Evolutionary conservation across 2,329 filamentous ascomycete genomes (phyloP), one percentile per base, ranked within the genome.

Genomic region (Fusarium nisikadoi): DNA sequence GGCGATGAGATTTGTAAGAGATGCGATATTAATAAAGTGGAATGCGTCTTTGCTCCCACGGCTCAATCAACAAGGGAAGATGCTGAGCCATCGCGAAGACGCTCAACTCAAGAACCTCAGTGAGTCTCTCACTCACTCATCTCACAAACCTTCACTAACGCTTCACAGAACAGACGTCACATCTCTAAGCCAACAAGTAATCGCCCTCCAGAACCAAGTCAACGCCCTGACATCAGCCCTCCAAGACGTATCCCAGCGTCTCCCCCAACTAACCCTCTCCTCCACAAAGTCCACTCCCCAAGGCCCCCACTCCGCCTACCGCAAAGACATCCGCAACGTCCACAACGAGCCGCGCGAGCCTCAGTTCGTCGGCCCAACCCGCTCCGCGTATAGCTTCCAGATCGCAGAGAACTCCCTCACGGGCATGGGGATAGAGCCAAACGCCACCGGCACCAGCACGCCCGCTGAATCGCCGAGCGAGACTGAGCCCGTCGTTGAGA

Each of bases 321-420:
- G 29, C 29, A 35, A 29, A 17, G 62, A 65, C 14, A n/a, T 64
- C 8, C 59, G 62, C 14, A 64, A 65, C 8, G 59, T 56, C 2
- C 47, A 25, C 14, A 57, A 12, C 5, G 62, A 49, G 4, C 62
- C 62, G 9, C 45, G 59, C 3, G 47, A 65, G 8, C 62, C 62
- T 5, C 62, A 64, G 17, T 65, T 64, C 31, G 49, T 65, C 0
- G 62, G 62, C 1, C 62, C 62, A 0, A 65, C 50, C 8, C 39
- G 62, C 29, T 65, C 62, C 9, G 62, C 62, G 3, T 65, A 55
- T 8, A 64, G 62, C 11, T 65, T 65, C 17, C 62, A 65, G n/a
- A 65, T 65, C 11, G 62, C 62, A 0, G 62, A 65, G 1, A 64
- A 65, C 19, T 65, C 62, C 2, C 49, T 65, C 10, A 47, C 42